phyloP scores from a whole-genome alignment of 306 rosid genomes.

The Dicorynia guianensis region DNA sequence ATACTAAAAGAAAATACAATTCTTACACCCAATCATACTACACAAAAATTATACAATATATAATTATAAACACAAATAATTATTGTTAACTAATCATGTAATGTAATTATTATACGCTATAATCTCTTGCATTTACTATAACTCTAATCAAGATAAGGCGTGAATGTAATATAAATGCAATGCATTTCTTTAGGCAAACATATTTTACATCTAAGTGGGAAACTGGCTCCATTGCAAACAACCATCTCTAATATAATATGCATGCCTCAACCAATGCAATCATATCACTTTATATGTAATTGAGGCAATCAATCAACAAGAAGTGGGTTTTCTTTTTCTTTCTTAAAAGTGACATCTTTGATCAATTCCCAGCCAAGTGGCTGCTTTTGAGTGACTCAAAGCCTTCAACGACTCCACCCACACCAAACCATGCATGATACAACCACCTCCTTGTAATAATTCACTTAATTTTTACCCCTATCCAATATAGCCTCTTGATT shows the following conservation, averaged over 20 bases:
- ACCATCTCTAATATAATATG: neutral
- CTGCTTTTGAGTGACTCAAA: conserved; percentile 32
- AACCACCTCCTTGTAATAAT: conserved; percentile 39
- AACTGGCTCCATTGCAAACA: conserved; percentile 1
- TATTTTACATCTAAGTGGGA: neutral
- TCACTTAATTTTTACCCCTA: neutral
- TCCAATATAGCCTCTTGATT: neutral
- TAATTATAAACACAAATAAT: too few relatives aligned
- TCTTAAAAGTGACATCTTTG: conserved; percentile 30
- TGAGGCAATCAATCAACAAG: conserved; percentile 28
- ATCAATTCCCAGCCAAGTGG: conserved; percentile 33
- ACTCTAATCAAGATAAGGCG: too few relatives aligned
- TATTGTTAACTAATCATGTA: too few relatives aligned
- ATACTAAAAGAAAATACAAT: too few relatives aligned
- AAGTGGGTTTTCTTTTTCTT: conserved; percentile 29
- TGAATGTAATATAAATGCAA: neutral
- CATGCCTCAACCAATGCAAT: conserved; percentile 3
- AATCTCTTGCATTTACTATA: too few relatives aligned
- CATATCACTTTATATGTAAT: neutral
- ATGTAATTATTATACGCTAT: too few relatives aligned
- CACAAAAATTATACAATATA: too few relatives aligned
- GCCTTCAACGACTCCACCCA: conserved; percentile 10
- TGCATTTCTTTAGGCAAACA: neutral
- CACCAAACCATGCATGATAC: conserved; percentile 37
- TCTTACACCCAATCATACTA: too few relatives aligned